A percentile compares a stretch with the other conserved stretches of the same genome.
These are phyloP conservation scores for Astrothelium subdiscretum DNA, from an alignment of 495 filamentous ascomycete species.

Conservation along the genomic window DNA sequence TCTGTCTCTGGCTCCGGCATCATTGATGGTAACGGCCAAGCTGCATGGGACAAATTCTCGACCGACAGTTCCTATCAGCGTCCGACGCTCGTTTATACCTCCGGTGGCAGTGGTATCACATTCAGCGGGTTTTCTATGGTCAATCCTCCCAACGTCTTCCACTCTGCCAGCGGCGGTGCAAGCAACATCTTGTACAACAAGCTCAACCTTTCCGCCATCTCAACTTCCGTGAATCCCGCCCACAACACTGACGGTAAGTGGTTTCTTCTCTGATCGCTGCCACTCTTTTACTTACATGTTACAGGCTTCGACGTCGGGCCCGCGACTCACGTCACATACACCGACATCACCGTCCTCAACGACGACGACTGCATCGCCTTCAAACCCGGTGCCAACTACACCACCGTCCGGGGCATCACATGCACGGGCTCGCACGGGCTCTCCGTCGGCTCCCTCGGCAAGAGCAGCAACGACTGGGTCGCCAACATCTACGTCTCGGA, in stretches of 20 bases:
- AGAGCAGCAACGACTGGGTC: not conserved
- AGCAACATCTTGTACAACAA: conserved; percentile 14
- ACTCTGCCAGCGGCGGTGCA: conserved; percentile 25
- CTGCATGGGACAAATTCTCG: conserved; percentile 32
- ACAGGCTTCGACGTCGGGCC: conserved; percentile 31
- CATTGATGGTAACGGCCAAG: conserved; percentile 38
- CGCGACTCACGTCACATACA: conserved; percentile 31
- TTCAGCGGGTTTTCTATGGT: conserved; percentile 27
- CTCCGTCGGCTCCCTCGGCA: conserved; percentile 5
- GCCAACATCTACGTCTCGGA: not conserved
- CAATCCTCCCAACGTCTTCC: conserved; percentile 38
- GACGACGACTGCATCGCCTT: conserved; percentile 40
- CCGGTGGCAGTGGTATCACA: conserved; percentile 12
- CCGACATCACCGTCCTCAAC: conserved; percentile 29
- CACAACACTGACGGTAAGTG: conserved; percentile 2
- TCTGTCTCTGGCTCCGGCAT: conserved; percentile 32
- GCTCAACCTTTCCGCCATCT: conserved; percentile 27
- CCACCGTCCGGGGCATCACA: conserved; percentile 4
- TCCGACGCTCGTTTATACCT: conserved; percentile 35
- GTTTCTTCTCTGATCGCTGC: conserved; percentile 26
- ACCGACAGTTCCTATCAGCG: conserved; percentile 26
- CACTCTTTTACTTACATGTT: not conserved
- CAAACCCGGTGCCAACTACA: conserved; percentile 1
- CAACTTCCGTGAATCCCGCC: conserved; percentile 26
- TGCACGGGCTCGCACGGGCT: conserved; percentile 7